Conservation (phyloP, 2,329 filamentous ascomycete species). For the Calycina marina region DNA sequence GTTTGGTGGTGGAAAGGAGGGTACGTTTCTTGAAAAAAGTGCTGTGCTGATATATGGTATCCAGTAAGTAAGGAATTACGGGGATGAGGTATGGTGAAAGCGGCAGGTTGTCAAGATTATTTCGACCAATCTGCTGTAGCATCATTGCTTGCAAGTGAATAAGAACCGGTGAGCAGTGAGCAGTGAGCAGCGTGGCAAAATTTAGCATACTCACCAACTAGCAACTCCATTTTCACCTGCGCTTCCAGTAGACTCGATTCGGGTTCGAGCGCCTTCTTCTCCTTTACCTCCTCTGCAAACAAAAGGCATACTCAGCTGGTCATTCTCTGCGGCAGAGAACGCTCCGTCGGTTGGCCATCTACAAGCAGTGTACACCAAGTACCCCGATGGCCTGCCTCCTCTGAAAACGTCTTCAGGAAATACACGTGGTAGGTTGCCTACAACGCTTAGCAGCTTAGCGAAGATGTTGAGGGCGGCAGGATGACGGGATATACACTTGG, state of each 20-base stretch:
- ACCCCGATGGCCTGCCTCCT: not conserved
- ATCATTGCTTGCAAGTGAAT: too few relatives aligned
- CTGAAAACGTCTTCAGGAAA: not conserved
- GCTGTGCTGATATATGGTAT: too few relatives aligned
- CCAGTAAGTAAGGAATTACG: too few relatives aligned
- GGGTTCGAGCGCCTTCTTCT: not conserved
- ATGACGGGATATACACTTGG: not conserved
- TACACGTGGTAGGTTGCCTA: not conserved
- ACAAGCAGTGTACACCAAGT: not conserved
- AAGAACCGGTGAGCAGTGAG: too few relatives aligned
- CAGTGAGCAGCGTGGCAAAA: too few relatives aligned
- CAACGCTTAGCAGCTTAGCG: not conserved
- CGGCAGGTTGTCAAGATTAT: too few relatives aligned
- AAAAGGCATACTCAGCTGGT: not conserved
- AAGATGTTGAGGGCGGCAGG: not conserved
- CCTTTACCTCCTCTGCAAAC: not conserved
- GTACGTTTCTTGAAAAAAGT: too few relatives aligned
- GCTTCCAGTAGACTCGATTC: not conserved
- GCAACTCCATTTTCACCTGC: constrained; percentile 30
- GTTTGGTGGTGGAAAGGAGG: too few relatives aligned
- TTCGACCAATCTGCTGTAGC: too few relatives aligned
- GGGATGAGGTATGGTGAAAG: too few relatives aligned
- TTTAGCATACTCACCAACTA: constrained; percentile 38
- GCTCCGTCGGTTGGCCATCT: not conserved
- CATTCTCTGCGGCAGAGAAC: not conserved